These are phyloP conservation scores for Ascochyta fabae DNA, from an alignment of 2,329 filamentous ascomycete genomes.

Conservation along the genomic window DNA sequence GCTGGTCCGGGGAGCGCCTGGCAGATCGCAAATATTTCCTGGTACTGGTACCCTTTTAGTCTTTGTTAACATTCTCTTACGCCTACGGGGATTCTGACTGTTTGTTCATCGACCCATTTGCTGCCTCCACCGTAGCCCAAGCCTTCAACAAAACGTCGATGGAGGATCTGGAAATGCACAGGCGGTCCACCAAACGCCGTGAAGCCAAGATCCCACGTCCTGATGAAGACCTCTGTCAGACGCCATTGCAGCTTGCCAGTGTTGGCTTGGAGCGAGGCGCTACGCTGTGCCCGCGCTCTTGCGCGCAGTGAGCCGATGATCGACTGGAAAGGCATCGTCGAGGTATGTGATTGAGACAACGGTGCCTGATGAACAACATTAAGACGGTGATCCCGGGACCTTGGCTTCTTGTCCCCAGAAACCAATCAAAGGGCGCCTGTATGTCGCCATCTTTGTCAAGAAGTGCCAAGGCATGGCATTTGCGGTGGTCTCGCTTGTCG, in stretches of 20 bases:
- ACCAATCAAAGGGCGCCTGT: slow-evolving; percentile 18
- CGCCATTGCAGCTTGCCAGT: slow-evolving; percentile 30
- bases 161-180: slow-evolving; percentile 73
- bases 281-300: slow-evolving; percentile 23
- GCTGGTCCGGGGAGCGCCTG: slow-evolving; percentile 72
- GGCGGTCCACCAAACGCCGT: slow-evolving; percentile 72
- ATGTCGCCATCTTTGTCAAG: slow-evolving; percentile 22
- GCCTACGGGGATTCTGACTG: slow-evolving; percentile 51
- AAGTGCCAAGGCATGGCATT: slow-evolving; percentile 22
- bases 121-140: slow-evolving; percentile 56
- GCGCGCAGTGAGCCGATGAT: slow-evolving; percentile 31
- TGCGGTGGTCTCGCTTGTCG: slow-evolving; percentile 2
- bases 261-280: slow-evolving; percentile 26
- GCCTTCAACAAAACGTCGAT: slow-evolving; percentile 65
- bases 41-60: slow-evolving; percentile 58
- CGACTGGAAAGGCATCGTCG: slow-evolving; percentile 25
- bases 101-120: slow-evolving; percentile 73
- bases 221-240: slow-evolving; percentile 34
- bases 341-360: slow-evolving; percentile 4
- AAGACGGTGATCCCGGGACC: neutral
- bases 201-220: slow-evolving; percentile 66
- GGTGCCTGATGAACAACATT: neutral
- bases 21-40: slow-evolving; percentile 73
- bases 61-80: too few relatives aligned
- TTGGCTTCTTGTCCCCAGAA: neutral